phyloP scores from a whole-genome alignment of 2,329 filamentous ascomycete species.

The Aspergillus sp. region DNA sequence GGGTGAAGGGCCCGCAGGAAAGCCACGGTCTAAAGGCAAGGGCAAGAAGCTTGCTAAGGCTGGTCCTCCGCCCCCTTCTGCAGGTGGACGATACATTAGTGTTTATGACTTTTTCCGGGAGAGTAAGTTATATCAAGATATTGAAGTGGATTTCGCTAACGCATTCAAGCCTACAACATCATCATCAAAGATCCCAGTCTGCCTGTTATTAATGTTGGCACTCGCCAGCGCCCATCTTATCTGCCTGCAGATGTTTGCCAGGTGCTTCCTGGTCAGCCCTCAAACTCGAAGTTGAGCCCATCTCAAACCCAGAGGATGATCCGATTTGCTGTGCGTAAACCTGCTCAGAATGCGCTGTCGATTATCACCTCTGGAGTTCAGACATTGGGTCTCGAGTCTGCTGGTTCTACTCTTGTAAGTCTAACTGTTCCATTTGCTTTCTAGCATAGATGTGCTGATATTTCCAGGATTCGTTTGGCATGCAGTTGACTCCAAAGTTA shows the following conservation, averaged over 20 bases:
- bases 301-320: conserved; percentile 67
- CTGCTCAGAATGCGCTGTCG: conserved; percentile 61
- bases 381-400: conserved; percentile 51
- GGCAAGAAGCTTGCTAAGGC: conserved; percentile 25
- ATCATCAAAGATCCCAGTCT: conserved; percentile 30
- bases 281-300: conserved; percentile 55
- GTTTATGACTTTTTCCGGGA: conserved; percentile 49
- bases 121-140: conserved; percentile 24
- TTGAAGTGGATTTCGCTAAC: not conserved
- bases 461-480: conserved; percentile 6
- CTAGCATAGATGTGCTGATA: not conserved
- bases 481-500: conserved; percentile 47
- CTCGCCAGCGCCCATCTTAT: conserved; percentile 53
- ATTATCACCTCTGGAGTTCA: conserved; percentile 54
- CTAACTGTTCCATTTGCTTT: not conserved
- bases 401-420: conserved; percentile 43
- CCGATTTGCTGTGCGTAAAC: conserved; percentile 63
- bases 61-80: conserved; percentile 16
- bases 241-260: conserved; percentile 63
- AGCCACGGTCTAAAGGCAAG: conserved; percentile 8
- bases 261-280: conserved; percentile 61
- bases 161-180: conserved; percentile 30
- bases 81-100: conserved; percentile 42
- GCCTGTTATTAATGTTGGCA: conserved; percentile 66
- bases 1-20: conserved; percentile 6